phyloP scores from a whole-genome alignment of 169 alveolate species.

The Cytauxzoon felis region DNA sequence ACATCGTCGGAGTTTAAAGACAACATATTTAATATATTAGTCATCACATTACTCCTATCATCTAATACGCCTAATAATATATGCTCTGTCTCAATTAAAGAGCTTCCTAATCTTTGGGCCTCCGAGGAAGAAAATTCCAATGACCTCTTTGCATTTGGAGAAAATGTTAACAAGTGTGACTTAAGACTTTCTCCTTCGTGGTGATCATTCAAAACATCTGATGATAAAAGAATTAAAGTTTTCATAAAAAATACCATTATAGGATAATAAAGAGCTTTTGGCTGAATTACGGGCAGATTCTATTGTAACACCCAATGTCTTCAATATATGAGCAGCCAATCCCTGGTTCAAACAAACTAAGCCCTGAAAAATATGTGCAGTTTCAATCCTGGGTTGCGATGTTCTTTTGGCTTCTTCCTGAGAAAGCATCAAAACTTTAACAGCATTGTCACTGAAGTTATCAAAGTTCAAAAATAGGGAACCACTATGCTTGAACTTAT shows the following conservation, averaged over 20 bases:
- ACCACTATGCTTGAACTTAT: neutral
- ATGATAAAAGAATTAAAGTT: neutral
- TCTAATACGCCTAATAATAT: constrained; percentile 40
- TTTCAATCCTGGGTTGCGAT: constrained; percentile 10
- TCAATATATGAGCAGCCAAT: constrained; percentile 21
- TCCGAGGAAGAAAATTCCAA: constrained; percentile 44
- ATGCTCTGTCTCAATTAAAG: constrained; percentile 54
- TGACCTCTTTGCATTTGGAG: constrained; percentile 40
- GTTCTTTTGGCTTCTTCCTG: constrained; percentile 56
- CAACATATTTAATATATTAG: constrained; percentile 14
- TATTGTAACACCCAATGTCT: constrained; percentile 29
- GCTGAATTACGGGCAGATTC: constrained; percentile 21
- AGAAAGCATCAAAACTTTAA: constrained; percentile 58
- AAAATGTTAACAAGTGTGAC: constrained; percentile 13
- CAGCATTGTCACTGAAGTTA: constrained; percentile 59
- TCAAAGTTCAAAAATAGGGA: constrained; percentile 23
- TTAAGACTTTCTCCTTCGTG: neutral
- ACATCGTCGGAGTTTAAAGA: constrained; percentile 8
- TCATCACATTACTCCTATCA: constrained; percentile 7
- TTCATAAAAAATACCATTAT: neutral
- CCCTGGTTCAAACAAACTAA: constrained; percentile 41
- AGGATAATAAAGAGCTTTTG: neutral
- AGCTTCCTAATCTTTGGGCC: constrained; percentile 48
- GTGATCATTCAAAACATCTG: too few species aligned
- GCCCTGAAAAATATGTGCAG: constrained; percentile 55